Conservation (phyloP, 805 yeast species). For the Wickerhamiella galacta region DNA sequence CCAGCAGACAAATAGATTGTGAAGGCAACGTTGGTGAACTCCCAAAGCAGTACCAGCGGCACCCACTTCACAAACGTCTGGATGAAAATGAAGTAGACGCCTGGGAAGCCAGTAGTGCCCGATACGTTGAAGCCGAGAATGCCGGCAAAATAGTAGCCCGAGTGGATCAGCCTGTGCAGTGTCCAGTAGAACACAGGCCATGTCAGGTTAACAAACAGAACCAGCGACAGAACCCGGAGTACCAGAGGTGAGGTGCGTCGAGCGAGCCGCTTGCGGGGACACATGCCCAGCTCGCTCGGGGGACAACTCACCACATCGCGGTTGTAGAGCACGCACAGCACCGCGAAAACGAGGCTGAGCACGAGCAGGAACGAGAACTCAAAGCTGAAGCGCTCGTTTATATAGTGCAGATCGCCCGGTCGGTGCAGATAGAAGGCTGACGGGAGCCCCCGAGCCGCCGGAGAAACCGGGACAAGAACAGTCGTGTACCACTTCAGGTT, state of each 20-base stretch:
- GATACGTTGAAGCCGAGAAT: constrained; percentile 2
- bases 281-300: constrained; percentile 4
- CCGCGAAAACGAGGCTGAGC: not conserved
- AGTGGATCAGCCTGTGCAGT: constrained; percentile 1
- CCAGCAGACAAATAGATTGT: constrained; percentile 23
- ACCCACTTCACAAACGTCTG: constrained; percentile 4
- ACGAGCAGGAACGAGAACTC: not conserved
- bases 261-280: constrained; percentile 10
- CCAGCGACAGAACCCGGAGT: not conserved
- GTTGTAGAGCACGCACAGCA: not conserved
- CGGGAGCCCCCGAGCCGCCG: not conserved
- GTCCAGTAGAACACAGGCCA: constrained; percentile 6
- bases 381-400: constrained; percentile 6
- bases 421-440: not conserved
- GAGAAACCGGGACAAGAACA: not conserved
- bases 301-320: not conserved
- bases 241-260: constrained; percentile 3
- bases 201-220: not conserved
- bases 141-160: not conserved
- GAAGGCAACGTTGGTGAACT: constrained; percentile 16
- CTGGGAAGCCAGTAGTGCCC: constrained; percentile 3
- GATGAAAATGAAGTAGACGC: not conserved
- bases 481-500: not conserved
- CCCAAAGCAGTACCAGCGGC: constrained; percentile 15
- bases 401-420: not conserved